phyloP scores from a whole-genome alignment of 2,329 filamentous ascomycete genomes.

The Scedosporium dehoogii region DNA sequence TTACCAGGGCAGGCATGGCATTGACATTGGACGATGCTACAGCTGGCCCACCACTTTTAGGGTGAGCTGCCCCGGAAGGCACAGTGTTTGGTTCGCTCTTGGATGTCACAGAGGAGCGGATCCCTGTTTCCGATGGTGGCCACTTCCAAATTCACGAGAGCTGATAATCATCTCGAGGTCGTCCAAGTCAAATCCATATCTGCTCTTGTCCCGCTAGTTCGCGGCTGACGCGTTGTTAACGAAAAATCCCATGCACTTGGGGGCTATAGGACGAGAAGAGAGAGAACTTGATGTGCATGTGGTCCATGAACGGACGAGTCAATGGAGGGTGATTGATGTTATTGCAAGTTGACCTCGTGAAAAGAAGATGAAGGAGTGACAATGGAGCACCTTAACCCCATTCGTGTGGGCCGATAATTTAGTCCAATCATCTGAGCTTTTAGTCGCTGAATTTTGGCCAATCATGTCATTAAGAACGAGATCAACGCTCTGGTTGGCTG shows the following conservation, averaged over 20 bases:
- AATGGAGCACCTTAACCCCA: background rate
- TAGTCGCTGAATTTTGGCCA: background rate
- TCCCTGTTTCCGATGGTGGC: background rate
- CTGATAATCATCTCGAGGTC: too few relatives aligned
- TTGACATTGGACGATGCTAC: background rate
- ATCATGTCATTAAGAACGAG: background rate
- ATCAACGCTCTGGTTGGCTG: background rate
- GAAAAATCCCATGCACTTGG: background rate
- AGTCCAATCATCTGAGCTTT: background rate
- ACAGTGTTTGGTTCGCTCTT: background rate
- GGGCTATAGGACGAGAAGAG: background rate
- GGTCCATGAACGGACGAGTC: background rate
- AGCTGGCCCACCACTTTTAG: background rate
- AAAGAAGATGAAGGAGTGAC: background rate
- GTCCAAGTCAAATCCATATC: background rate
- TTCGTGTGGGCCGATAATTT: background rate
- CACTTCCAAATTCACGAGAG: background rate
- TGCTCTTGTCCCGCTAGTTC: background rate
- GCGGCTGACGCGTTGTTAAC: background rate
- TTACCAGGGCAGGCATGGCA: background rate
- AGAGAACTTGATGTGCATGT: background rate
- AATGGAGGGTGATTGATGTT: background rate
- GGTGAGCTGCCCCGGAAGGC: background rate
- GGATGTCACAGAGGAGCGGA: background rate
- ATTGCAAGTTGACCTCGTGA: background rate